Base-by-base conservation (phyloP, 768 basidiomycete genomes). In the Termitomyces sp. region DNA sequence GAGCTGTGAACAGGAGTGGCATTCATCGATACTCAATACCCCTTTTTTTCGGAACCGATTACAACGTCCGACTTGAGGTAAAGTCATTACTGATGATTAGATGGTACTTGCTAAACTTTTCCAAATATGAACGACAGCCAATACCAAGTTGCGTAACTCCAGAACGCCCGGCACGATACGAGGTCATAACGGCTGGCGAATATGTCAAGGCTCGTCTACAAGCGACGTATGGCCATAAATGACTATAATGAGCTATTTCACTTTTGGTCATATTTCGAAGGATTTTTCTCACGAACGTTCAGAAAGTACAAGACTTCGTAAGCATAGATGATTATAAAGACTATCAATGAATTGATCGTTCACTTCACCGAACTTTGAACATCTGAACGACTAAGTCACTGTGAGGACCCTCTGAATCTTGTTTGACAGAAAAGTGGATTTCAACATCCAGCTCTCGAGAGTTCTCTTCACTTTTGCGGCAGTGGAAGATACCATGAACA, bases 361-460 rank as follows among this genome's bases (percentile, higher is more conserved):
- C 16, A 14, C 17, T 54, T 71, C 72, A 94, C 63, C 89, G 80
- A 52, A 94, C 84, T 68, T 84, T 89, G 72, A 83, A 94, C 63
- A 88, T 83, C 67, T 92, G 89, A 21, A 91, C 86, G 21, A 82
- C 71, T n/a, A 78, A 72, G 40, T 72, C 72, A 34, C 73, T 70
- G 32, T 70, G 63, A 7, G 68, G 61, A 10, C 70, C 65, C 23
- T 73, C 70, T 11, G 66, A 74, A 34, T 83, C 79, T 25, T 72
- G 62, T 44, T 74, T 69, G 9, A 80, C 76, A 17, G 73, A 77
- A 60, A 88, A 94, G 68, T 94, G 92, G 37, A 98, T 91, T 74
- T 96, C 94, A 14, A 98, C 83, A 59, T 95, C 89, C 46, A 98
- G 72, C 67, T 97, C 95, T 47, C 96, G 79, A 40, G 89, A 86